Conservation (phyloP, 1,284 basidiomycete genomes). For the Pholiota adiposa region DNA sequence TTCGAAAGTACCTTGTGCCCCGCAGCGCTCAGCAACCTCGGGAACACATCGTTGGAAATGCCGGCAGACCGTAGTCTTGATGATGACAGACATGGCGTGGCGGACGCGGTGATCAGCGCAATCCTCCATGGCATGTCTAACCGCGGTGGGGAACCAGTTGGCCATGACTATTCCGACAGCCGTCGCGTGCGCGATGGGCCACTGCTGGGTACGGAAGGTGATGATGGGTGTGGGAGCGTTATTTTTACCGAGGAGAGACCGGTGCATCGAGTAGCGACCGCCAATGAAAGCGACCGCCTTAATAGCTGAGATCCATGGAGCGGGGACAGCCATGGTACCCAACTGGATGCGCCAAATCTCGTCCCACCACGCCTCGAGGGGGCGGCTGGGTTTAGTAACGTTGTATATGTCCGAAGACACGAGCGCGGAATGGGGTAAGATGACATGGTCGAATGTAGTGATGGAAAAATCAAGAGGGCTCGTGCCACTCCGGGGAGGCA, state of each 20-base stretch:
- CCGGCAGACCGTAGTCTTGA: constrained; percentile 54
- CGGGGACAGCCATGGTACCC: constrained; percentile 51
- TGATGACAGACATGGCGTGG: constrained; percentile 53
- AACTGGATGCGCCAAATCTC: constrained; percentile 57
- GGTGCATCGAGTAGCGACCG: constrained; percentile 53
- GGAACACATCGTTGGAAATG: constrained; percentile 50
- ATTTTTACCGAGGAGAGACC: constrained; percentile 47
- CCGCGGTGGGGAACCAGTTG: constrained; percentile 46
- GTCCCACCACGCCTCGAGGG: constrained; percentile 51
- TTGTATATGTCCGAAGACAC: constrained; percentile 46
- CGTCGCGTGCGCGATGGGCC: constrained; percentile 50
- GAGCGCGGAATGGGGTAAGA: constrained; percentile 47
- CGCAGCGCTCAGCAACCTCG: constrained; percentile 56
- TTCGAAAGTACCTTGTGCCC: constrained; percentile 60
- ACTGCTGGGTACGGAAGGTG: constrained; percentile 60
- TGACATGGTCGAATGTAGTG: constrained; percentile 50
- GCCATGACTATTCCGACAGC: constrained; percentile 50
- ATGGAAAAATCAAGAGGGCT: constrained; percentile 52
- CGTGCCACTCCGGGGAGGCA: constrained; percentile 50
- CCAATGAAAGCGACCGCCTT: constrained; percentile 54
- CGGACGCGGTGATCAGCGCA: constrained; percentile 43
- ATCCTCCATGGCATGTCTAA: constrained; percentile 37
- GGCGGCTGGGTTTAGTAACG: constrained; percentile 38
- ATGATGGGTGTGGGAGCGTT: constrained; percentile 48
- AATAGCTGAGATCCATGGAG: constrained; percentile 49